These are phyloP conservation scores for Astraeus odoratus DNA, from an alignment of 768 basidiomycete species.

Conservation along the genomic window DNA sequence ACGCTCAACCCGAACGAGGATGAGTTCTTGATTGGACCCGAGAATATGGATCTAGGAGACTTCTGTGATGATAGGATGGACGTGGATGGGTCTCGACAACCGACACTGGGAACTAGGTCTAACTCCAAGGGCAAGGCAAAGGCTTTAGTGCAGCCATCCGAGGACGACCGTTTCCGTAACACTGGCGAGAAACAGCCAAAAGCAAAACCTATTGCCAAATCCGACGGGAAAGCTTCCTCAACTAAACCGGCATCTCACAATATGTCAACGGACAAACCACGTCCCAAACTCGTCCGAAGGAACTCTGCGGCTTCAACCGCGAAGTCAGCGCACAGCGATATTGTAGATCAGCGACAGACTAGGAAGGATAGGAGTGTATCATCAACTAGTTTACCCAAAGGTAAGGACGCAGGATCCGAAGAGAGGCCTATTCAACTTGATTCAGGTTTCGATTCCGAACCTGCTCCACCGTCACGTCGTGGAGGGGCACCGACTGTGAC, in stretches of 20 bases:
- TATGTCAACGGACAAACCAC: neutral
- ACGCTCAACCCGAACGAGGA: conserved; percentile 9
- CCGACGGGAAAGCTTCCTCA: neutral
- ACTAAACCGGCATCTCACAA: neutral
- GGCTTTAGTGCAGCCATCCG: neutral
- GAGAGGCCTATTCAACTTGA: neutral
- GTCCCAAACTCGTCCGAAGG: conserved; percentile 2
- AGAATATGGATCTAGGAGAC: conserved; percentile 10
- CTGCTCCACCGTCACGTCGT: conserved; percentile 10
- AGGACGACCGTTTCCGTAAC: neutral
- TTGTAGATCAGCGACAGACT: neutral
- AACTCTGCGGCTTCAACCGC: neutral
- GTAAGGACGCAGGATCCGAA: neutral
- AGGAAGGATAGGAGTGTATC: neutral
- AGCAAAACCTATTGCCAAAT: neutral
- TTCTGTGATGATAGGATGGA: conserved; percentile 1
- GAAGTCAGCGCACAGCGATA: neutral
- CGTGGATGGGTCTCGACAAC: conserved; percentile 2
- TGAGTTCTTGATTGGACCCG: neutral
- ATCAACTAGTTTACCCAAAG: neutral
- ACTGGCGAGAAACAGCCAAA: neutral
- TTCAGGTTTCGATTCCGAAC: conserved; percentile 6
- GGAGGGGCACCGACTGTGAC: conserved; percentile 5
- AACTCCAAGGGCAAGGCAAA: conserved; percentile 2
- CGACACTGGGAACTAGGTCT: neutral